Evolutionary conservation across 108 stramenopile species (phyloP).

Genomic region (Pseudonitzschia multistriata): DNA sequence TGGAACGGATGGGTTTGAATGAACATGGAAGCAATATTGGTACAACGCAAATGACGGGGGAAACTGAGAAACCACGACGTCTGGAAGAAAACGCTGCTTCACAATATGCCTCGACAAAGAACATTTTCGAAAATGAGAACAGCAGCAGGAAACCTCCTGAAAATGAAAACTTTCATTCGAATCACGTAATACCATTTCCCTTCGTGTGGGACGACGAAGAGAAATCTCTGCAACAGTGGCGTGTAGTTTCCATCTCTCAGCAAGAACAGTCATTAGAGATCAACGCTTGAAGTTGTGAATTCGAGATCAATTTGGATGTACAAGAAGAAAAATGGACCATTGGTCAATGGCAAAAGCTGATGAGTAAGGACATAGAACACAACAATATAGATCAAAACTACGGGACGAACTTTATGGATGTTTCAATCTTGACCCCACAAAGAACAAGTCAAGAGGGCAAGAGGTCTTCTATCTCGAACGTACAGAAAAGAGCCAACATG

Average conservation of each 20-base stretch:
- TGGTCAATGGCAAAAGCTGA: slow-evolving; percentile 61
- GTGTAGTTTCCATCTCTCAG: slow-evolving; percentile 41
- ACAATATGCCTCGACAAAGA: neutral
- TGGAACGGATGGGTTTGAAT: slow-evolving; percentile 79
- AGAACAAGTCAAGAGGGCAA: neutral
- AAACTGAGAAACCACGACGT: slow-evolving; percentile 2
- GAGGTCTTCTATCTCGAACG: slow-evolving; percentile 15
- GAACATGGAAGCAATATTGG: neutral
- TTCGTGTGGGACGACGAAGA: slow-evolving; percentile 64
- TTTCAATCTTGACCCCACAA: neutral
- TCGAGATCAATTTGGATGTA: slow-evolving; percentile 72
- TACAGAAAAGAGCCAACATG: slow-evolving; percentile 12
- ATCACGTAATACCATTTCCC: slow-evolving; percentile 58
- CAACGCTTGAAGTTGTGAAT: slow-evolving; percentile 76
- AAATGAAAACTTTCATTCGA: slow-evolving; percentile 17
- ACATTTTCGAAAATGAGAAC: no score
- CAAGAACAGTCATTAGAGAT: slow-evolving; percentile 59
- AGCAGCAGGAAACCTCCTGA: no score
- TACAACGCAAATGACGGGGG: neutral
- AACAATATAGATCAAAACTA: slow-evolving; percentile 22
- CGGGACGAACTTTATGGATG: no score
- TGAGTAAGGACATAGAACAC: slow-evolving; percentile 16
- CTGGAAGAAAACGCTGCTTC: neutral
- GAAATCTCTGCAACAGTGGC: slow-evolving; percentile 45
- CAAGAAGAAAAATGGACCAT: slow-evolving; percentile 62